Evolutionary conservation across 257 asterid species (phyloP).

Genomic region (Mentha longifolia): DNA sequence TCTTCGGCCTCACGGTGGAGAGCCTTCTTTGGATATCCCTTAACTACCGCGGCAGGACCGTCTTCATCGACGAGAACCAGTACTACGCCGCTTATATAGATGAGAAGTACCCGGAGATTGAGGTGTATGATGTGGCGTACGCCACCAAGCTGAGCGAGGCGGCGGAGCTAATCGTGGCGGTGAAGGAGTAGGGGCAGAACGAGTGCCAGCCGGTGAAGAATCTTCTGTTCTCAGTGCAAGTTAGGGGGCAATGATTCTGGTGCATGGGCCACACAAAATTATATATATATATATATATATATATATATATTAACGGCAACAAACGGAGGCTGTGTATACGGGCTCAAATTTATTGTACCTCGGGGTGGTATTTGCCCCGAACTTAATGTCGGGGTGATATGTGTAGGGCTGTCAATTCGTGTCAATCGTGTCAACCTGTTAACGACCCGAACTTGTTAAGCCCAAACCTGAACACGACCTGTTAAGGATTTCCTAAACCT

Average conservation of each 20-base stretch:
- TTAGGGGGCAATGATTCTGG: slow-evolving; percentile 65
- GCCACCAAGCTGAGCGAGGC: slow-evolving; percentile 45
- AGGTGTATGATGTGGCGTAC: slow-evolving; percentile 56
- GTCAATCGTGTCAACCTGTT: too few species aligned
- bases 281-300: too few species aligned
- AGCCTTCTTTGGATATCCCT: slow-evolving; percentile 54
- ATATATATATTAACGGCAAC: too few species aligned
- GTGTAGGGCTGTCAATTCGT: too few species aligned
- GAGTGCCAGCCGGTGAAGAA: slow-evolving; percentile 96
- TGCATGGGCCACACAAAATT: too few species aligned
- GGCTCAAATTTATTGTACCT: too few species aligned
- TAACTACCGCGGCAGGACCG: slow-evolving; percentile 52
- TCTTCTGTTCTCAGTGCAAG: slow-evolving; percentile 71
- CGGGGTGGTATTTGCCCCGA: too few species aligned
- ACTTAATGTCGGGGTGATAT: too few species aligned
- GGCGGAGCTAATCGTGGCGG: slow-evolving; percentile 56
- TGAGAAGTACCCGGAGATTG: slow-evolving; percentile 54
- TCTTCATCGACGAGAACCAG: slow-evolving; percentile 56
- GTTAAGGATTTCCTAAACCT: too few species aligned
- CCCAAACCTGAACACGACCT: too few species aligned
- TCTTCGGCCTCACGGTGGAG: slow-evolving; percentile 60
- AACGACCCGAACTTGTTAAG: too few species aligned
- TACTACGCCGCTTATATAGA: slow-evolving; percentile 58
- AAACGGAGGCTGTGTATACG: too few species aligned
- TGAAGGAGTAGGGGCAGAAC: slow-evolving; percentile 53